These are phyloP conservation scores for Tricladium varicosporioides DNA, from an alignment of 2,329 filamentous ascomycete species.

Conservation along the genomic window DNA sequence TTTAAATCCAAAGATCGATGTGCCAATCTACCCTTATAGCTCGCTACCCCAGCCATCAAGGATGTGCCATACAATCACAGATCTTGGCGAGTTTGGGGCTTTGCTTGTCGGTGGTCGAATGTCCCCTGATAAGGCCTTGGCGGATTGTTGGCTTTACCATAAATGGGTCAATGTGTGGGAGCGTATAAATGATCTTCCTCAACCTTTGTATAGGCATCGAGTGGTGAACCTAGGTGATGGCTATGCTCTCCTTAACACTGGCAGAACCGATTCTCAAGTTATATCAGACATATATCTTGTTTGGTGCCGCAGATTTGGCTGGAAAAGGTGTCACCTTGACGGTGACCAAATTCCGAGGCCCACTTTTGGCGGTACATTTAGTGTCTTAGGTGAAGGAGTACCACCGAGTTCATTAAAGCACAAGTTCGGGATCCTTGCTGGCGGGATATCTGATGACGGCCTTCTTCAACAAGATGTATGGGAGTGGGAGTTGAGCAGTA, in stretches of 20 bases:
- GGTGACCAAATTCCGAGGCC: slow-evolving; percentile 8
- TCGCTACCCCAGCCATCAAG: slow-evolving; percentile 32
- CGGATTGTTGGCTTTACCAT: slow-evolving; percentile 74
- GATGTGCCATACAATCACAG: slow-evolving; percentile 77
- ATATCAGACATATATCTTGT: slow-evolving; percentile 24
- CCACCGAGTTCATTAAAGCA: slow-evolving; percentile 27
- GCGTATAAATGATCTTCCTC: slow-evolving; percentile 61
- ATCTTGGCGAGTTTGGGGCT: slow-evolving; percentile 54
- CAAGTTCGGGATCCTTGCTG: slow-evolving; percentile 62
- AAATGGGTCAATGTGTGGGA: slow-evolving; percentile 57
- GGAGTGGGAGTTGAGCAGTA: slow-evolving; percentile 55
- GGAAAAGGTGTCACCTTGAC: slow-evolving; percentile 24
- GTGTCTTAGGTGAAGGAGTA: slow-evolving; percentile 14
- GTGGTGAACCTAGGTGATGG: slow-evolving; percentile 52
- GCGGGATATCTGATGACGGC: slow-evolving; percentile 68
- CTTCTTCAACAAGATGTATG: slow-evolving; percentile 61
- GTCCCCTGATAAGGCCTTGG: slow-evolving; percentile 68
- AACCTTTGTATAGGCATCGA: slow-evolving; percentile 74
- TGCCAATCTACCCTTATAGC: not conserved
- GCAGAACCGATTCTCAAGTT: slow-evolving; percentile 29
- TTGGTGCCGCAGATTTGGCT: slow-evolving; percentile 32
- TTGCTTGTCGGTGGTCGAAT: slow-evolving; percentile 74
- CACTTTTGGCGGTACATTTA: slow-evolving; percentile 27
- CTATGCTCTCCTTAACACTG: slow-evolving; percentile 41
- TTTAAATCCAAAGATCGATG: not conserved